These are phyloP conservation scores for Beauveria varroae DNA, from an alignment of 2,329 filamentous ascomycete genomes.

Conservation along the genomic window DNA sequence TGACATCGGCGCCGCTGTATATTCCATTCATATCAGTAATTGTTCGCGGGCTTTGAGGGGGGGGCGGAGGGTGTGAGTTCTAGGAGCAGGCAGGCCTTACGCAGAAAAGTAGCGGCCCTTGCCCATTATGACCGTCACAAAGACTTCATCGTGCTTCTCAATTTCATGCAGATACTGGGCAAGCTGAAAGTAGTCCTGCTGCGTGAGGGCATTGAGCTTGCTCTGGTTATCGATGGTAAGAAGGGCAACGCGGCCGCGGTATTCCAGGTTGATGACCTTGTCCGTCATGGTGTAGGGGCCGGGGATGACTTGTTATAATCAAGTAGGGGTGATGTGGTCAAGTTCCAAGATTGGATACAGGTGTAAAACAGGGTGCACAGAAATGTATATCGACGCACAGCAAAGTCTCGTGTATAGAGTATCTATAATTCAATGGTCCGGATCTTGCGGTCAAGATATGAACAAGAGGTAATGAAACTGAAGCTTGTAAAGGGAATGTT, in stretches of 20 bases:
- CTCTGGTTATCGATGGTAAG: slow-evolving; percentile 78
- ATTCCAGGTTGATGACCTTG: slow-evolving; percentile 29
- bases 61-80: too few relatives aligned
- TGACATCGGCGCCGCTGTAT: slow-evolving; percentile 72
- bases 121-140: slow-evolving; percentile 75
- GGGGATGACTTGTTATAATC: not conserved
- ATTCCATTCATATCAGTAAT: not conserved
- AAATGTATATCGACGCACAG: not conserved
- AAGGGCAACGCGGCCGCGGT: slow-evolving; percentile 47
- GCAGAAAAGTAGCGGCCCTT: slow-evolving; percentile 84
- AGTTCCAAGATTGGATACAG: not conserved
- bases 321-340: not conserved
- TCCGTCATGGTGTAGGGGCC: not conserved
- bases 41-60: not conserved
- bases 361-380: not conserved
- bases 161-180: slow-evolving; percentile 68
- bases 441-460: not conserved
- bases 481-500: not conserved
- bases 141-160: slow-evolving; percentile 70
- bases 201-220: slow-evolving; percentile 79
- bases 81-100: slow-evolving; percentile 39
- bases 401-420: not conserved
- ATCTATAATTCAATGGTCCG: not conserved
- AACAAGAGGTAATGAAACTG: not conserved
- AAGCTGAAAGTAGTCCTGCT: slow-evolving; percentile 69